Evolutionary conservation across 2,329 filamentous ascomycete genomes (phyloP), one percentile per base, ranked within the genome.

Genomic region (Penicillium corylophilum): DNA sequence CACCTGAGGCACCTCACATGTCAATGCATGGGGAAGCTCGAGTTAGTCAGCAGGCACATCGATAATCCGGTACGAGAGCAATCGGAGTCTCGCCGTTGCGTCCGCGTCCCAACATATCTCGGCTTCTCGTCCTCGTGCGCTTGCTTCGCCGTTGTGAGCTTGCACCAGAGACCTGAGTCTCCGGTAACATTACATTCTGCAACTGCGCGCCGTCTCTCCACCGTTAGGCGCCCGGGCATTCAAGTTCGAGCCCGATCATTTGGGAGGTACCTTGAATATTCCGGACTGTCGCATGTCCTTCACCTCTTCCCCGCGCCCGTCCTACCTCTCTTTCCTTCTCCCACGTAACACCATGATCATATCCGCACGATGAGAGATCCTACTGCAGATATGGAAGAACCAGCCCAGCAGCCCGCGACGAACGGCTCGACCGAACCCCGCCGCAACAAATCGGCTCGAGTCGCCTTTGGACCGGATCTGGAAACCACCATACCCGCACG

Each of bases 391-490:
- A 71, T 72, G 66, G 69, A 73, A 55, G 58, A 64, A 55, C 63
- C 57, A 48, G 53, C 57, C 40, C 59, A 67, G 39, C 58, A 54
- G 16, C 59, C 65, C 48, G 48, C 62, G 35, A 57, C 63, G 18
- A 70, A 64, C 55, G 59, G 62, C 42, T 65, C 66, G 24, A 59
- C 59, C 36, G 69, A 67, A 56, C 61, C 66, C 40, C 66, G 69
- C 51, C 67, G 64, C 48, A 66, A 61, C 42, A 72, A 70, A 56
- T 67, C 68, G 9, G 70, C 65, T 26, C 70, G 71, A 41, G 71
- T 74, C 40, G 69, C 70, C 22, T 74, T 74, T 52, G 71, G 69
- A 44, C 70, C 71, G 4, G 69, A 71, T 15, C 51, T 71, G 29
- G 70, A 74, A 56, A 69, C 67, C 3, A 64, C 68, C 24, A 72